Percentiles rank a stretch among this genome's conserved stretches.
These are phyloP conservation scores for Blastomyces parvus DNA, from an alignment of 2,329 filamentous ascomycete species.

Conservation along the genomic window DNA sequence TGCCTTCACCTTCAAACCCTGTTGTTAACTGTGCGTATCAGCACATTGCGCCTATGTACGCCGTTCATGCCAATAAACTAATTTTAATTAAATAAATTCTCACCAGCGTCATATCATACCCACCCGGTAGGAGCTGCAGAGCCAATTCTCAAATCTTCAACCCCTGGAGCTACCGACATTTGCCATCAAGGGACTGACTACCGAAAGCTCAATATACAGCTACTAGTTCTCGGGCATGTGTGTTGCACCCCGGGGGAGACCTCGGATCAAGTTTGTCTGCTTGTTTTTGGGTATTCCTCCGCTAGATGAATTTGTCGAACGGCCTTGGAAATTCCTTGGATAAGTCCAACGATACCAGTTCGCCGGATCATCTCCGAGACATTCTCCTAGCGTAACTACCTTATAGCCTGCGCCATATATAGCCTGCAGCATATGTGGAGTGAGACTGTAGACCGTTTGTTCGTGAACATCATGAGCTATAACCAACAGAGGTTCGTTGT, in stretches of 20 bases:
- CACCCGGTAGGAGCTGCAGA: not conserved
- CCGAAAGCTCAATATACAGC: constrained; percentile 23
- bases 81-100: not conserved
- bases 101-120: not conserved
- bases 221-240: constrained; percentile 28
- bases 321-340: constrained; percentile 3
- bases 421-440: constrained; percentile 31
- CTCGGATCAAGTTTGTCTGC: constrained; percentile 21
- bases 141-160: not conserved
- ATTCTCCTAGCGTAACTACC: constrained; percentile 38
- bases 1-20: not conserved
- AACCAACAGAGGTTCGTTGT: constrained; percentile 30
- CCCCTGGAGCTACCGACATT: constrained; percentile 17
- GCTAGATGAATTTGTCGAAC: not conserved
- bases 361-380: constrained; percentile 30
- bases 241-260: constrained; percentile 29
- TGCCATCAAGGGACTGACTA: constrained; percentile 25
- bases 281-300: not conserved
- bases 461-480: constrained; percentile 37
- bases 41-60: not conserved
- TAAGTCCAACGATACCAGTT: constrained; percentile 32
- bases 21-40: not conserved
- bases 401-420: constrained; percentile 26
- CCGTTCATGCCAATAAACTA: not conserved
- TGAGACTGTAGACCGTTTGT: constrained; percentile 36